Conservation (phyloP, 306 rosid species). For the Benincasa hispida region DNA sequence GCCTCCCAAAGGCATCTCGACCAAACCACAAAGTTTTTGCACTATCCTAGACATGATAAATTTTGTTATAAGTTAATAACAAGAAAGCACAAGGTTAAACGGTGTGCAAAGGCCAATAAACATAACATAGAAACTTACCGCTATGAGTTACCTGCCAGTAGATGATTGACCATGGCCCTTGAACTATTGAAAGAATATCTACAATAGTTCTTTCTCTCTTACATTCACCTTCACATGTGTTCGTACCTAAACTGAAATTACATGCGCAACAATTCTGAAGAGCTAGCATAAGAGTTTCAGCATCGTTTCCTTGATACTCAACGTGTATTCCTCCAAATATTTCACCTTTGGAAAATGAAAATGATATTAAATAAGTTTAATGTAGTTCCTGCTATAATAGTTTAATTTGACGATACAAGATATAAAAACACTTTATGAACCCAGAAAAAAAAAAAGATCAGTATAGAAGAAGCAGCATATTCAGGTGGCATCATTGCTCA, state of each 20-base stretch:
- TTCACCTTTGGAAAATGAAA: conserved; percentile 46
- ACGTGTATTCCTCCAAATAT: conserved; percentile 66
- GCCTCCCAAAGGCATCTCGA: conserved; percentile 82
- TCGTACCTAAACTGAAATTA: conserved; percentile 16
- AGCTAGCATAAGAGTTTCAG: conserved; percentile 54
- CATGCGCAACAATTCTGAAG: conserved; percentile 44
- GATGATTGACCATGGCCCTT: conserved; percentile 90
- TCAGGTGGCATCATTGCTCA: neutral
- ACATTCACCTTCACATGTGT: conserved; percentile 10
- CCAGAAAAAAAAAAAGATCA: neutral
- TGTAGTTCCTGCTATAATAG: neutral
- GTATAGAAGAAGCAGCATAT: neutral
- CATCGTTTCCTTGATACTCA: conserved; percentile 47
- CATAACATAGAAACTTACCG: conserved; percentile 49
- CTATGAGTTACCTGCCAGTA: conserved; percentile 90
- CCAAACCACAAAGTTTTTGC: conserved; percentile 90
- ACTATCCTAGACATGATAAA: conserved; percentile 36
- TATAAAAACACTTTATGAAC: neutral
- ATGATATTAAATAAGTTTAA: neutral
- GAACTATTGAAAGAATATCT: conserved; percentile 46
- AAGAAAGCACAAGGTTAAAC: neutral
- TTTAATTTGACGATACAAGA: neutral
- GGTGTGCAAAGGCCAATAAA: neutral
- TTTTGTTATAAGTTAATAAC: conserved; percentile 8
- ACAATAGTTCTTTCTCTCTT: conserved; percentile 32